phyloP scores from a whole-genome alignment of 192 early-diverging fungal species.

The Rhizoclosmatium globosum region DNA sequence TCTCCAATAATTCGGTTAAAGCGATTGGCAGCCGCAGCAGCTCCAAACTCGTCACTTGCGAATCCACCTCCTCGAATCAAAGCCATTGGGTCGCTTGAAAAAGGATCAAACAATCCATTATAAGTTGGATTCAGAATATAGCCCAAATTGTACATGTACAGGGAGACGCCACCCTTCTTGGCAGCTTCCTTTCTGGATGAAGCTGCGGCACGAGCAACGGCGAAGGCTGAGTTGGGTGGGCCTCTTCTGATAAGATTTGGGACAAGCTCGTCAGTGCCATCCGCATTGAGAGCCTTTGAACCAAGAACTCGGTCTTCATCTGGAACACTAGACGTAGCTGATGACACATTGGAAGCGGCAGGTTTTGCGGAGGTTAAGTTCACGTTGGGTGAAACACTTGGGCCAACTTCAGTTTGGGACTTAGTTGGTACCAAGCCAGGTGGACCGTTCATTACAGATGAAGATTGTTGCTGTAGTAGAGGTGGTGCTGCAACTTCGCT shows the following conservation, averaged over 20 bases:
- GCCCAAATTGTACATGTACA: slow-evolving; percentile 46
- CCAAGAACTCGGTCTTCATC: slow-evolving; percentile 52
- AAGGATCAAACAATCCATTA: slow-evolving; percentile 62
- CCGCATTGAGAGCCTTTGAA: slow-evolving; percentile 52
- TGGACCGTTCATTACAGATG: not conserved
- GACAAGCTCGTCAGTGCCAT: slow-evolving; percentile 31
- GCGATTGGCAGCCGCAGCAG: not conserved
- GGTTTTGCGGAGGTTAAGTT: not conserved
- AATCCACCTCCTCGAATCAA: slow-evolving; percentile 17
- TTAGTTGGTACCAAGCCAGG: not conserved
- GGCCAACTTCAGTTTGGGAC: not conserved
- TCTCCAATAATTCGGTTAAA: not conserved
- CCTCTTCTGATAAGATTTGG: slow-evolving; percentile 27
- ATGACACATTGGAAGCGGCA: not conserved
- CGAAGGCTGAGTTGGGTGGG: slow-evolving; percentile 21
- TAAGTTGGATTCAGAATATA: slow-evolving; percentile 56
- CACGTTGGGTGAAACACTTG: not conserved
- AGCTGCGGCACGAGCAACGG: not conserved
- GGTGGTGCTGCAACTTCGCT: not conserved
- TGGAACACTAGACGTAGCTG: not conserved
- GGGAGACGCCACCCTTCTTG: slow-evolving; percentile 14
- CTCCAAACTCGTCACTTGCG: not conserved
- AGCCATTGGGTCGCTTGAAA: slow-evolving; percentile 48
- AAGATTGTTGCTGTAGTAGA: not conserved
- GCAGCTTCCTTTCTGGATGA: not conserved